phyloP scores from a whole-genome alignment of 169 alveolate species.

The Plasmodium coatneyi region DNA sequence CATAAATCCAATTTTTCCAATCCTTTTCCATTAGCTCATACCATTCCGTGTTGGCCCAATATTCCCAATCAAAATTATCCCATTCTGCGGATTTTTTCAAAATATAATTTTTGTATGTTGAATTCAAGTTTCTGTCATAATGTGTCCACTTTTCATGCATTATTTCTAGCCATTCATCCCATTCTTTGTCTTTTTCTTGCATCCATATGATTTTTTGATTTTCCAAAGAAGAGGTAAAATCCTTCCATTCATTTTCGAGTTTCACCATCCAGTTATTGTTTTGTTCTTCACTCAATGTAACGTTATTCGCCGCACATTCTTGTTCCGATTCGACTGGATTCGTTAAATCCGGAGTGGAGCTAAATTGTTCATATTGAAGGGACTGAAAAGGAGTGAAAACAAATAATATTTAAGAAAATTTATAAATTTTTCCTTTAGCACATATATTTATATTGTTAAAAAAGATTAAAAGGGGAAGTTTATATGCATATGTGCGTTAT shows the following conservation, averaged over 20 bases:
- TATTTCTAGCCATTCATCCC: neutral
- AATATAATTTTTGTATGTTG: neutral
- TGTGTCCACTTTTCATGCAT: constrained; percentile 3
- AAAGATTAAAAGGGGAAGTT: neutral
- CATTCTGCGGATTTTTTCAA: neutral
- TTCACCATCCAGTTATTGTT: neutral
- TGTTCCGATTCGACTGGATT: neutral
- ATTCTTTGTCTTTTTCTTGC: neutral
- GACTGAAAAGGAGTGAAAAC: neutral
- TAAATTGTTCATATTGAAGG: neutral
- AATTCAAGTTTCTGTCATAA: neutral
- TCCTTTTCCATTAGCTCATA: neutral
- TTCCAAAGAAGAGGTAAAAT: neutral
- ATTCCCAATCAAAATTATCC: constrained; percentile 1
- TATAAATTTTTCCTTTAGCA: neutral
- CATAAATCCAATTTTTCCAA: constrained; percentile 3
- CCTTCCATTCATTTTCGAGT: neutral
- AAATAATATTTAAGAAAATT: neutral
- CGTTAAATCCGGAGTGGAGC: neutral
- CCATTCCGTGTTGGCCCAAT: constrained; percentile 1
- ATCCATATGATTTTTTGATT: neutral
- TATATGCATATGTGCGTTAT: neutral
- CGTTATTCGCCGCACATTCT: neutral
- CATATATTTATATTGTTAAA: neutral
- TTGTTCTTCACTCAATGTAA: neutral